phyloP scores from a whole-genome alignment of 768 basidiomycete species.

The Russula emetica region DNA sequence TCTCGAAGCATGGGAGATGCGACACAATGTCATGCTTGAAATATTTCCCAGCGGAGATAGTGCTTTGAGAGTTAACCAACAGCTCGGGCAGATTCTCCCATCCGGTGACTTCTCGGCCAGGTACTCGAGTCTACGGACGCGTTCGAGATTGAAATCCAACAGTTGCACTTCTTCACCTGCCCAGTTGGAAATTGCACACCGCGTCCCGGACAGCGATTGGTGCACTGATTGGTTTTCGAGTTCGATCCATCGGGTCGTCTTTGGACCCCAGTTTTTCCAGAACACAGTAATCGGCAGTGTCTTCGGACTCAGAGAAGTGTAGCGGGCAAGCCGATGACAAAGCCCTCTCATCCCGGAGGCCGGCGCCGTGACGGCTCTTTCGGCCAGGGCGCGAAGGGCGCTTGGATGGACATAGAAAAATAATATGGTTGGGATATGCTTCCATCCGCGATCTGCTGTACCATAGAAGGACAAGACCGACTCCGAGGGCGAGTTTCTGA shows the following conservation, averaged over 20 bases:
- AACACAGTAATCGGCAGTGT: neutral
- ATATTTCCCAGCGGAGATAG: constrained; percentile 1
- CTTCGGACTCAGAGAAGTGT: neutral
- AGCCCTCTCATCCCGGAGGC: neutral
- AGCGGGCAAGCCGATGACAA: neutral
- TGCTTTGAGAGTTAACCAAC: neutral
- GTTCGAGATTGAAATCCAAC: constrained; percentile 11
- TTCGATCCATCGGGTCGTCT: constrained; percentile 14
- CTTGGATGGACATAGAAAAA: constrained; percentile 14
- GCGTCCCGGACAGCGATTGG: constrained; percentile 7
- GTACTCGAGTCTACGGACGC: neutral
- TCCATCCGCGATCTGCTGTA: neutral
- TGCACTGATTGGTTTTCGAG: no score
- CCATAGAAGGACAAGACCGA: constrained; percentile 16
- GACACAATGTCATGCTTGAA: constrained; percentile 13
- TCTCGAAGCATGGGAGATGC: constrained; percentile 13
- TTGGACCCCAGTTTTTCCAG: constrained; percentile 20
- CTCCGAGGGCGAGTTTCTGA: constrained; percentile 15
- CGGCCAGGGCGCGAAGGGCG: constrained; percentile 3
- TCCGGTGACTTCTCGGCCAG: neutral
- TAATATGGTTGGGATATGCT: neutral
- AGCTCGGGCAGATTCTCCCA: neutral
- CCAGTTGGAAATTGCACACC: constrained; percentile 7
- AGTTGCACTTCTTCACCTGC: neutral
- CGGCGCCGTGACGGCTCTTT: neutral